Base-by-base conservation (phyloP, 331 rosid genomes). In the Acacia pycnantha region DNA sequence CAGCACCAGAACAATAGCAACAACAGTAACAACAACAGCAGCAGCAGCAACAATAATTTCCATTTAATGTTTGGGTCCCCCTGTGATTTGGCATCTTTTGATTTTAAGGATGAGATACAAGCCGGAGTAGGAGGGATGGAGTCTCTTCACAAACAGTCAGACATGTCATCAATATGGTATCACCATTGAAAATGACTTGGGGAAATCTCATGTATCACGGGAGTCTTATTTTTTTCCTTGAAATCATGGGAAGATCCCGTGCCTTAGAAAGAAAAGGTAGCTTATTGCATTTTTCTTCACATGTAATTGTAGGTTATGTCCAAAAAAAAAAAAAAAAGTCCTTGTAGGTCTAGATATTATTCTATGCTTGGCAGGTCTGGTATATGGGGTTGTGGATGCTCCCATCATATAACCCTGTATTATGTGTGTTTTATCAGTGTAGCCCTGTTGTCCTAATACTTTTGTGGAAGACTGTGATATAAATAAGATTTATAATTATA, bases 61-160 rank as follows among this genome's bases (percentile, higher is more conserved):
- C 79, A 84, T 64, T 48, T 86, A 68, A 74, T 87, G 88, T 86
- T 82, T 22, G 82, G 85, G 53, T 85, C 92, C 74, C 87, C 88
- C 2, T 82, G 84, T 27, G 85, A 87, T 68, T 71, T 89, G 66
- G 59, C 87, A 0, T 67, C 89, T 1, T 81, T 77, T 22, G 88
- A 89, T 29, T 89, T 77, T 53, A 81, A 87, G 51, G 83, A 80
- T 67, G 90, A 86, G n/a, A 54, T 83, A 18, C 87, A 71, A 8
- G 86, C 83, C 43, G 62, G 41, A 37, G 41, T 37, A 37, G 41
- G 41, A 37, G 41, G 84, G 43, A 79, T 79, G 37, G 85, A 86
- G 4, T 58, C 85, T n/a, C 79, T 73, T 58, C 29, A 86, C 13
- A 83, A 83, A 40, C 89, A 84, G 73, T 84, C 77, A 35, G 92